A percentile compares a stretch with the other conserved stretches of the same genome.
Evolutionary conservation across 768 basidiomycete species (phyloP).

Genomic region (Tulasnella sp.): DNA sequence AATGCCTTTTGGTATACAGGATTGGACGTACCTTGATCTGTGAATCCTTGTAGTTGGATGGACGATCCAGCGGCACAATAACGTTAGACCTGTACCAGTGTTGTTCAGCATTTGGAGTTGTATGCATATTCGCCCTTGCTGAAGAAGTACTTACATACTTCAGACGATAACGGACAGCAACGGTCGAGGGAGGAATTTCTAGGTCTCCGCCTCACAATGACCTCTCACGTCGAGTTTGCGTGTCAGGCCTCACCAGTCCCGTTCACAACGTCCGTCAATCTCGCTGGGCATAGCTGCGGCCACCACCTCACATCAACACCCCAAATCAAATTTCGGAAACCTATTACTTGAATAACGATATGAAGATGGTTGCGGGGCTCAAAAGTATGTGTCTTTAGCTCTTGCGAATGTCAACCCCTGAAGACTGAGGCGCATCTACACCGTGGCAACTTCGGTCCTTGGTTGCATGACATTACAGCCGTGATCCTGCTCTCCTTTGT

Average conservation of each 20-base stretch:
- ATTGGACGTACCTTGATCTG: slow-evolving; percentile 46
- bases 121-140: neutral
- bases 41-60: slow-evolving; percentile 95
- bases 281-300: neutral
- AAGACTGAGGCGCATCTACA: neutral
- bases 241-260: neutral
- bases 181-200: neutral
- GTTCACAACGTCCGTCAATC: too few species aligned
- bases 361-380: slow-evolving; percentile 12
- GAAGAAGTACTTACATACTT: neutral
- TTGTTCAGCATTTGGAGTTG: neutral
- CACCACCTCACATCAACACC: neutral
- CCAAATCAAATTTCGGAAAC: neutral
- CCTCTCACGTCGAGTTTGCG: slow-evolving; percentile 3
- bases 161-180: neutral
- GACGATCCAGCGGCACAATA: slow-evolving; percentile 75
- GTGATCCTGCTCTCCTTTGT: slow-evolving; percentile 96
- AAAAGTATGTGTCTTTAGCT: slow-evolving; percentile 9
- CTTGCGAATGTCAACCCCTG: too few species aligned
- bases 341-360: neutral
- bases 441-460: neutral
- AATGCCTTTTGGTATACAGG: neutral
- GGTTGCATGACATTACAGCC: slow-evolving; percentile 38
- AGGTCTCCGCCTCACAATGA: neutral
- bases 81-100: slow-evolving; percentile 62